Evolutionary conservation across 1,139 yeast species (phyloP).

Genomic region (Hanseniaspora sp.): DNA sequence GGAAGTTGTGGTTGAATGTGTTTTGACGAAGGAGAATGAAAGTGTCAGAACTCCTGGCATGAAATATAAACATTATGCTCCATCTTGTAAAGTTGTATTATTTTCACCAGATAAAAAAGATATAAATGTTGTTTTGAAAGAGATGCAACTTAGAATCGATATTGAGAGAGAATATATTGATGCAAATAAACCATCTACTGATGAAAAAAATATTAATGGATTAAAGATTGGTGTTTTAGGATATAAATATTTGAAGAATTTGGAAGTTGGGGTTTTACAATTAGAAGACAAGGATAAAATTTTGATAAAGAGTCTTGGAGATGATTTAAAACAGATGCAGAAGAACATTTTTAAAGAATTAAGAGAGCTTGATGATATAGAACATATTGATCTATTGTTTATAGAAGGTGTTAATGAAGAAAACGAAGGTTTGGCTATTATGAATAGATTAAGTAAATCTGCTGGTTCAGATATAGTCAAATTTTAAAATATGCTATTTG

Average conservation of each 20-base stretch:
- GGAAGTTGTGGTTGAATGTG: constrained; percentile 44
- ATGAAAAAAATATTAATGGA: not conserved
- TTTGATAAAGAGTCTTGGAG: constrained; percentile 44
- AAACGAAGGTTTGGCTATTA: constrained; percentile 81
- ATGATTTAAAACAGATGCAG: constrained; percentile 52
- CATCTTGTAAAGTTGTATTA: constrained; percentile 71
- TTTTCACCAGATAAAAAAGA: constrained; percentile 33
- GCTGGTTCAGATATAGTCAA: constrained; percentile 43
- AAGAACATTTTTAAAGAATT: constrained; percentile 59
- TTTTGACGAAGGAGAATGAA: constrained; percentile 36
- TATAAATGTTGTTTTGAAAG: constrained; percentile 16
- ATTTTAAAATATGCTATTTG: constrained; percentile 16
- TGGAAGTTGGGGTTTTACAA: not conserved
- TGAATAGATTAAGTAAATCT: constrained; percentile 84
- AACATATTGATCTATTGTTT: constrained; percentile 49
- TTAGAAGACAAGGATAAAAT: constrained; percentile 23
- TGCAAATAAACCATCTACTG: constrained; percentile 15
- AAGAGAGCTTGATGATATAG: constrained; percentile 58
- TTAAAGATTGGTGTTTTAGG: constrained; percentile 30
- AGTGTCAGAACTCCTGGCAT: constrained; percentile 91
- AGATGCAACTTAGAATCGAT: constrained; percentile 17
- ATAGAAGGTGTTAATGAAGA: constrained; percentile 60
- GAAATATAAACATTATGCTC: constrained; percentile 94
- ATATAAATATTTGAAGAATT: constrained; percentile 19
- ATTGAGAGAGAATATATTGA: constrained; percentile 18